Conservation (phyloP, 257 asterid species). For the Marsdenia floribunda region DNA sequence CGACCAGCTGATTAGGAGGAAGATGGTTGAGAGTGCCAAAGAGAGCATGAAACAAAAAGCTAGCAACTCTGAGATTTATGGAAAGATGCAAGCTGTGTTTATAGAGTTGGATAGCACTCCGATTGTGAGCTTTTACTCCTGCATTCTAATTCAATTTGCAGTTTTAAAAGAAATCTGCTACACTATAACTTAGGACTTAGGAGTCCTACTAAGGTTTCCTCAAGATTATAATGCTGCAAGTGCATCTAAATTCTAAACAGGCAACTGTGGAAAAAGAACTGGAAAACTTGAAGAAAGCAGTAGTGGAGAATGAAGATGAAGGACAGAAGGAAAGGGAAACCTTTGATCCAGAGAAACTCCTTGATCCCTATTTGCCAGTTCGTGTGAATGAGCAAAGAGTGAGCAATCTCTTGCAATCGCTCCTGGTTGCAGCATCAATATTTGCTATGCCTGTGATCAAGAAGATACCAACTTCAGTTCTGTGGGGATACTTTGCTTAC, state of each 20-base stretch:
- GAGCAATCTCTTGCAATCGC: conserved; percentile 58
- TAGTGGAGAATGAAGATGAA: conserved; percentile 32
- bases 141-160: not conserved
- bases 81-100: conserved; percentile 53
- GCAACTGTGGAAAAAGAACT: conserved; percentile 34
- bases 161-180: too few species aligned
- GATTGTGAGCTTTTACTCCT: conserved; percentile 23
- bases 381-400: conserved; percentile 64
- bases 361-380: conserved; percentile 51
- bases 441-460: conserved; percentile 49
- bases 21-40: conserved; percentile 47
- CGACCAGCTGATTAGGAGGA: conserved; percentile 39
- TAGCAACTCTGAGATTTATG: conserved; percentile 46
- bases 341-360: conserved; percentile 42
- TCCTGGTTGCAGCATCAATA: conserved; percentile 43
- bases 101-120: conserved; percentile 45
- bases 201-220: not conserved
- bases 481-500: conserved; percentile 64
- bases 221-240: not conserved
- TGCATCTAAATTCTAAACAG: conserved; percentile 26
- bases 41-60: conserved; percentile 44
- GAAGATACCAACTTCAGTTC: conserved; percentile 52
- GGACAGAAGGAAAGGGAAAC: conserved; percentile 14
- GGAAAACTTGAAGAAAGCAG: conserved; percentile 46
- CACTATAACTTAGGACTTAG: too few species aligned